Percentiles rank a stretch among this genome's conserved stretches.
Evolutionary conservation across 1,284 basidiomycete genomes (phyloP).

Genomic region (Moesziomyces parantarcticus): DNA sequence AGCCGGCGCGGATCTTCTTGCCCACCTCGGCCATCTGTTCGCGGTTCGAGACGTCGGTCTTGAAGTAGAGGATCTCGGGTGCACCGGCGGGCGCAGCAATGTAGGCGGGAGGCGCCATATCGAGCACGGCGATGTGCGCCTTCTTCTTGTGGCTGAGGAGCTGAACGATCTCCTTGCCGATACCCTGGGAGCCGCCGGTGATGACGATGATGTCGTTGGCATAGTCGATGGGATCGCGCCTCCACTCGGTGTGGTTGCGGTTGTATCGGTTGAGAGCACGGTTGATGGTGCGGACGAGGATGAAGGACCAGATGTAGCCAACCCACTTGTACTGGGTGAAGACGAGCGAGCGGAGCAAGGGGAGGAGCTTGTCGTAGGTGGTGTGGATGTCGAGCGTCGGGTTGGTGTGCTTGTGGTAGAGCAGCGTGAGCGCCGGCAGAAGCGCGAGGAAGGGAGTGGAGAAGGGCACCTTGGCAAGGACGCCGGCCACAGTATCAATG

Average conservation of each 20-base stretch:
- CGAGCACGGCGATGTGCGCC: constrained; percentile 63
- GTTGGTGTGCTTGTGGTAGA: constrained; percentile 44
- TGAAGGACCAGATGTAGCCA: constrained; percentile 47
- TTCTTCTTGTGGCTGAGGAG: constrained; percentile 50
- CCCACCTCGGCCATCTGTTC: constrained; percentile 56
- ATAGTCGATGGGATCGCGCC: constrained; percentile 57
- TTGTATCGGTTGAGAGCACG: constrained; percentile 51
- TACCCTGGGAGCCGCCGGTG: constrained; percentile 65
- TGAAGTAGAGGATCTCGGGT: constrained; percentile 63
- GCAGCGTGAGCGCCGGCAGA: constrained; percentile 51
- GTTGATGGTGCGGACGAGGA: constrained; percentile 54
- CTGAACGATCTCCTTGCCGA: constrained; percentile 65
- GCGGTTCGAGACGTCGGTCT: constrained; percentile 62
- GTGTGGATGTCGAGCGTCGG: constrained; percentile 6
- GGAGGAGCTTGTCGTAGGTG: constrained; percentile 11
- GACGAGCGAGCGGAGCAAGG: constrained; percentile 40
- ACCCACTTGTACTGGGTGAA: constrained; percentile 56
- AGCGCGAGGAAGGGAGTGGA: constrained; percentile 55
- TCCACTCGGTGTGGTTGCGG: constrained; percentile 56
- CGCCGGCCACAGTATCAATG: constrained; percentile 47
- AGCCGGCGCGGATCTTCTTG: constrained; percentile 47
- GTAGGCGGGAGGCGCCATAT: constrained; percentile 62
- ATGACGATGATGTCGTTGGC: constrained; percentile 63
- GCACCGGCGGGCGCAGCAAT: constrained; percentile 57
- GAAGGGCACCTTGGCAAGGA: constrained; percentile 55